Percentiles rank a stretch among this genome's conserved stretches.
Conservation (phyloP, 306 rosid genomes). For the Begonia loranthoides region DNA sequence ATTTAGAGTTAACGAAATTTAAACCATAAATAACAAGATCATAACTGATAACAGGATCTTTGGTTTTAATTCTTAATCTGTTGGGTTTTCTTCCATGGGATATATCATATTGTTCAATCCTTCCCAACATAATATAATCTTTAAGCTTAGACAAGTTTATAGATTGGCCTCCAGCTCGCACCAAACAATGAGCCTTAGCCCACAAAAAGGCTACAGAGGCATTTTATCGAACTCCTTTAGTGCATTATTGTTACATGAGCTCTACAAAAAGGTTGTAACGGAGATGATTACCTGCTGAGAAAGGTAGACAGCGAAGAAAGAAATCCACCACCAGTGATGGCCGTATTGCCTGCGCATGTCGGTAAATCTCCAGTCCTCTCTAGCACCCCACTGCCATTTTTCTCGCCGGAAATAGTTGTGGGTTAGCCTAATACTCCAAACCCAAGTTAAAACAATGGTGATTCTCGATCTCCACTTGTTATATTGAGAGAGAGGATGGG, state of each 20-base stretch:
- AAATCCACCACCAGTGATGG: constrained; percentile 80
- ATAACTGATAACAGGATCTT: no score
- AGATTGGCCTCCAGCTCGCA: no score
- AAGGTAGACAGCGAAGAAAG: constrained; percentile 68
- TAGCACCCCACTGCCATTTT: constrained; percentile 81
- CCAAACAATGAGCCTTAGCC: no score
- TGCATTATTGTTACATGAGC: no score
- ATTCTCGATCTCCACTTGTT: constrained; percentile 58
- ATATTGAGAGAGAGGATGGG: constrained; percentile 58
- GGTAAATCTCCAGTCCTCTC: constrained; percentile 91
- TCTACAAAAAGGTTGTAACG: neutral
- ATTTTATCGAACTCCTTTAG: neutral
- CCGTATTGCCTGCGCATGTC: constrained; percentile 66
- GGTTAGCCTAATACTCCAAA: constrained; percentile 65
- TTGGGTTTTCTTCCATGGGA: no score
- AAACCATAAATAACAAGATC: no score
- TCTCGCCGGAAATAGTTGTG: constrained; percentile 89
- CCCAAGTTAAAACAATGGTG: constrained; percentile 49
- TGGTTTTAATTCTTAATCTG: no score
- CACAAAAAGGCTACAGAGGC: neutral
- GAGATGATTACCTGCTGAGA: constrained; percentile 59
- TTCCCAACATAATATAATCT: no score
- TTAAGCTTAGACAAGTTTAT: no score
- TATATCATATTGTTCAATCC: no score
- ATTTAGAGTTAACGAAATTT: no score